These are phyloP conservation scores for Colletotrichum sp. DNA, from an alignment of 2,329 filamentous ascomycete species.

Conservation along the genomic window DNA sequence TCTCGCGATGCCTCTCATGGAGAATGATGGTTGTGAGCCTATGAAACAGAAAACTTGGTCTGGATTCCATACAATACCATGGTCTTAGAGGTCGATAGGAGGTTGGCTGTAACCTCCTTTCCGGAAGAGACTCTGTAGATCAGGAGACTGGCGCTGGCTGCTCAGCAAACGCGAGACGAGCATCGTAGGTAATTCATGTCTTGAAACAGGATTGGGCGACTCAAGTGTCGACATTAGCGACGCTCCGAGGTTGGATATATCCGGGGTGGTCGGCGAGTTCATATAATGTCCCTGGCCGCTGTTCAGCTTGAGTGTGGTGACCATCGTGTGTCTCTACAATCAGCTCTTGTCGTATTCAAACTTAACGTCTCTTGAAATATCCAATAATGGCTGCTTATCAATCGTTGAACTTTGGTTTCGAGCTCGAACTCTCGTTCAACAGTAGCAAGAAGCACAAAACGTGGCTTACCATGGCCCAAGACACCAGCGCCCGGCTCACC, in stretches of 20 bases:
- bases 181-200: neutral
- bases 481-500: slow-evolving; percentile 34
- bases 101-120: neutral
- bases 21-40: neutral
- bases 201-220: neutral
- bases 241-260: neutral
- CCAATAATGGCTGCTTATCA: neutral
- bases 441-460: slow-evolving; percentile 35
- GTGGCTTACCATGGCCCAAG: slow-evolving; percentile 38
- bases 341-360: neutral
- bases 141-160: neutral
- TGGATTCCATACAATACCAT: neutral
- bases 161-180: neutral
- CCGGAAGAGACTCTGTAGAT: neutral
- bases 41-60: neutral
- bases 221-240: neutral
- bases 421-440: slow-evolving; percentile 41
- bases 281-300: neutral
- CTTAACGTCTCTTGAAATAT: neutral
- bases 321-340: neutral
- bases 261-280: neutral
- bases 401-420: slow-evolving; percentile 35
- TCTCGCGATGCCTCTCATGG: neutral
- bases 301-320: neutral
- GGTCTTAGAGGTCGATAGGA: neutral